Evolutionary conservation across 495 filamentous ascomycete genomes (phyloP).

Genomic region (Immersiella caudata): DNA sequence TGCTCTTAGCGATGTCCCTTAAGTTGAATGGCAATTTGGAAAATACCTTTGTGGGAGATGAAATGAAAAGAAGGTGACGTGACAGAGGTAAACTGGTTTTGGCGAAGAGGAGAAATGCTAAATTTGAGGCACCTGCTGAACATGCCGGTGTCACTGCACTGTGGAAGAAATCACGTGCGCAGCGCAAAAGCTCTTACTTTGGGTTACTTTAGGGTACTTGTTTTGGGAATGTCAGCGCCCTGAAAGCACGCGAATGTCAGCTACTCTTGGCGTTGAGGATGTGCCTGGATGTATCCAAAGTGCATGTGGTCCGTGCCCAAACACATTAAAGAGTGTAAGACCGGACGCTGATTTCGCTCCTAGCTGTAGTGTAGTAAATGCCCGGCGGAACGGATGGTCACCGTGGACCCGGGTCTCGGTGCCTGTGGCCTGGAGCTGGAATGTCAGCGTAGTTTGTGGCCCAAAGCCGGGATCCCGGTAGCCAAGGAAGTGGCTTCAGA

Average conservation of each 20-base stretch:
- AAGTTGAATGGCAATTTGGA: slow-evolving; percentile 7
- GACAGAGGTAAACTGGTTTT: slow-evolving; percentile 15
- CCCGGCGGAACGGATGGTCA: no score
- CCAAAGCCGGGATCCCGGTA: no score
- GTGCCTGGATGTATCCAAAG: slow-evolving; percentile 4
- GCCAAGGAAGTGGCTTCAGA: no score
- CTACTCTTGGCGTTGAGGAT: background rate
- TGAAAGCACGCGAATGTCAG: no score
- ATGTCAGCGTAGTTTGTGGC: no score
- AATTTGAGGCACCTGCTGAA: background rate
- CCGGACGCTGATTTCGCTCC: slow-evolving; percentile 12
- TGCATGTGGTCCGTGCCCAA: slow-evolving; percentile 16
- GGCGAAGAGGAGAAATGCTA: background rate
- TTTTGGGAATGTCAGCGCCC: slow-evolving; percentile 10
- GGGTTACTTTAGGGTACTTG: slow-evolving; percentile 13
- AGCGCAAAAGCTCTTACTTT: slow-evolving; percentile 3
- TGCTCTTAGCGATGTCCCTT: slow-evolving; percentile 12
- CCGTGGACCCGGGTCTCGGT: no score
- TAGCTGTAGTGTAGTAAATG: no score
- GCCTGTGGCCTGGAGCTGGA: no score
- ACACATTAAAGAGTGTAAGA: slow-evolving; percentile 17
- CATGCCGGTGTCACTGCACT: slow-evolving; percentile 11
- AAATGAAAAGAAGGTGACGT: slow-evolving; percentile 11
- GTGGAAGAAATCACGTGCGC: slow-evolving; percentile 11
- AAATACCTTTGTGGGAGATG: slow-evolving; percentile 18